Evolutionary conservation across 495 filamentous ascomycete genomes (phyloP).

Genomic region (Neurospora sp.): DNA sequence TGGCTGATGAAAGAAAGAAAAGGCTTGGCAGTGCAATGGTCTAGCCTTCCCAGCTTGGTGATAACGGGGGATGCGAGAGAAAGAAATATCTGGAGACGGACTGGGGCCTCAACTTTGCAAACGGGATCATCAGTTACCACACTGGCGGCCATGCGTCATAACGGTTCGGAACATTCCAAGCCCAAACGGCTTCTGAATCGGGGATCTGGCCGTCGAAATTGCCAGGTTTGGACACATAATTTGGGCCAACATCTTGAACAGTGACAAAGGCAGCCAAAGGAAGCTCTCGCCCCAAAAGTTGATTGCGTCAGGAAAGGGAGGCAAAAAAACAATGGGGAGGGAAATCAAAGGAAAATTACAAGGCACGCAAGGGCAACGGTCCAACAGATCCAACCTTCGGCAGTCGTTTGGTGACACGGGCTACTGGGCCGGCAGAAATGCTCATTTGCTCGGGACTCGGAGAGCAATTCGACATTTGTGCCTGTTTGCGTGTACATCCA

Average conservation of each 20-base stretch:
- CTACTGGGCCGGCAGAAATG: not conserved
- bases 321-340: not conserved
- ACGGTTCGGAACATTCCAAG: not conserved
- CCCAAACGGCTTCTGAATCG: not conserved
- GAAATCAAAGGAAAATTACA: not conserved
- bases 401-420: slow-evolving; percentile 9
- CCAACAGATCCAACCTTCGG: slow-evolving; percentile 4
- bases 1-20: not conserved
- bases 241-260: not conserved
- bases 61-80: not conserved
- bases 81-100: not conserved
- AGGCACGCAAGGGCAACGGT: not conserved
- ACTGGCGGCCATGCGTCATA: not conserved
- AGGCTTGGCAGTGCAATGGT: not conserved
- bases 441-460: slow-evolving; percentile 10
- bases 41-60: not conserved
- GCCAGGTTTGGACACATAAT: not conserved
- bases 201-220: not conserved
- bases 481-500: not conserved
- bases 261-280: not conserved
- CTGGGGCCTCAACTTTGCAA: not conserved
- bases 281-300: not conserved
- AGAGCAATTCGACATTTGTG: not conserved
- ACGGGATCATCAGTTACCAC: not conserved
- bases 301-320: not conserved